These are phyloP conservation scores for Triangularia setosa DNA, from an alignment of 2,329 filamentous ascomycete genomes.

Conservation along the genomic window DNA sequence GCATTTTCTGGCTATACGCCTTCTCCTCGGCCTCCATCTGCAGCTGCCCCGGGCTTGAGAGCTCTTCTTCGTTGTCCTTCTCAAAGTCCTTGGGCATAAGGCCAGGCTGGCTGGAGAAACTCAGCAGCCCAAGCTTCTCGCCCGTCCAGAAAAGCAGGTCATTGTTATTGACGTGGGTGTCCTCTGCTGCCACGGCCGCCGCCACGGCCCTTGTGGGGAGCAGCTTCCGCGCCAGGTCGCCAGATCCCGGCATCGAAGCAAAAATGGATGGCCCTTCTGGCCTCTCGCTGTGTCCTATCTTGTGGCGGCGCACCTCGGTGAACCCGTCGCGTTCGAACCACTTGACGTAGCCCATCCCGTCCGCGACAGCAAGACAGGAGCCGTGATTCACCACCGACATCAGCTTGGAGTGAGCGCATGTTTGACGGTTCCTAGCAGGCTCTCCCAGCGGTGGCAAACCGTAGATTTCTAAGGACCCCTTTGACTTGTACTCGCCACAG, in stretches of 20 bases:
- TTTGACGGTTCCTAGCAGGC: slow-evolving; percentile 74
- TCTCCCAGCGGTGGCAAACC: slow-evolving; percentile 52
- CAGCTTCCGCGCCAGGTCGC: slow-evolving; percentile 78
- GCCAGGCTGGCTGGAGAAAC: slow-evolving; percentile 52
- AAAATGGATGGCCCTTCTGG: slow-evolving; percentile 47
- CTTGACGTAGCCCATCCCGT: slow-evolving; percentile 77
- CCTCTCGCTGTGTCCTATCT: slow-evolving; percentile 52
- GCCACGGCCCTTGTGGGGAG: slow-evolving; percentile 48
- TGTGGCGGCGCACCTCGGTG: slow-evolving; percentile 53
- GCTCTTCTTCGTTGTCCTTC: slow-evolving; percentile 34
- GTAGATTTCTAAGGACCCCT: slow-evolving; percentile 88
- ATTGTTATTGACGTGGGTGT: slow-evolving; percentile 47
- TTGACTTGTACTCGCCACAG: slow-evolving; percentile 86
- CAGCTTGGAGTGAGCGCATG: slow-evolving; percentile 73
- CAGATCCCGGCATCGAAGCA: slow-evolving; percentile 49
- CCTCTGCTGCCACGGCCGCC: slow-evolving; percentile 14
- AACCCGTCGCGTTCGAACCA: slow-evolving; percentile 87
- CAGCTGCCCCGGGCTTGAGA: slow-evolving; percentile 41
- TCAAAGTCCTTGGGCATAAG: slow-evolving; percentile 52
- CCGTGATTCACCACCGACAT: slow-evolving; percentile 80
- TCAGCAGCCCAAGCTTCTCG: slow-evolving; percentile 71
- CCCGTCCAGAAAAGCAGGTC: slow-evolving; percentile 86
- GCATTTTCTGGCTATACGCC: slow-evolving; percentile 62
- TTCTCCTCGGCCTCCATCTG: slow-evolving; percentile 53
- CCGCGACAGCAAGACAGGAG: slow-evolving; percentile 74